These are phyloP conservation scores for Artemisia argyi DNA, from an alignment of 129 eudicot genomes.

Conservation along the genomic window DNA sequence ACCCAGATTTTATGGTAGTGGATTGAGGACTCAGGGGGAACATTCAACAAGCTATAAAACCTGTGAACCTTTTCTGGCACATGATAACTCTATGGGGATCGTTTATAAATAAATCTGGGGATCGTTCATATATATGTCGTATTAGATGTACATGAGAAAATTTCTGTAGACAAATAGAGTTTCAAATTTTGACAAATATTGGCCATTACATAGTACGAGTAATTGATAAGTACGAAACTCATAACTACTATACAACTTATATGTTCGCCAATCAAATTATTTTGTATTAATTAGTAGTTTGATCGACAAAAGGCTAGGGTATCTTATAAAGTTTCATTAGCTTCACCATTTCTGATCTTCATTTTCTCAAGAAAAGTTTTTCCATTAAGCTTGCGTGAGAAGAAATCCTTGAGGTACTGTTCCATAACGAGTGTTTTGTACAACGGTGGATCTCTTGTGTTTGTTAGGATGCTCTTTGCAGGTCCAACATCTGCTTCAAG, in stretches of 20 bases:
- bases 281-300: neutral
- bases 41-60: too few relatives aligned
- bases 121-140: too few relatives aligned
- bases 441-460: conserved; percentile 25
- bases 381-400: conserved; percentile 42
- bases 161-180: neutral
- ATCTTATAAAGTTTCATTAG: conserved; percentile 9
- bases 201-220: neutral
- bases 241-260: neutral
- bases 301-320: neutral
- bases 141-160: too few relatives aligned
- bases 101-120: too few relatives aligned
- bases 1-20: too few relatives aligned
- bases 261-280: neutral
- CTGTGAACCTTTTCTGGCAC: too few relatives aligned
- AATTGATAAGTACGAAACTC: neutral
- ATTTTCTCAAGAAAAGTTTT: conserved; percentile 42
- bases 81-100: too few relatives aligned
- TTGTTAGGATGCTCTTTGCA: conserved; percentile 31
- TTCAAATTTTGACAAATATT: neutral
- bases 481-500: conserved; percentile 44
- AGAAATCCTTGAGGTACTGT: conserved; percentile 40
- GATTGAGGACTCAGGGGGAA: too few relatives aligned
- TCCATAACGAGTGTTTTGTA: conserved; percentile 35
- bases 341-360: conserved; percentile 26